Conservation (phyloP, 768 basidiomycete species). For the Galerina sulciceps region DNA sequence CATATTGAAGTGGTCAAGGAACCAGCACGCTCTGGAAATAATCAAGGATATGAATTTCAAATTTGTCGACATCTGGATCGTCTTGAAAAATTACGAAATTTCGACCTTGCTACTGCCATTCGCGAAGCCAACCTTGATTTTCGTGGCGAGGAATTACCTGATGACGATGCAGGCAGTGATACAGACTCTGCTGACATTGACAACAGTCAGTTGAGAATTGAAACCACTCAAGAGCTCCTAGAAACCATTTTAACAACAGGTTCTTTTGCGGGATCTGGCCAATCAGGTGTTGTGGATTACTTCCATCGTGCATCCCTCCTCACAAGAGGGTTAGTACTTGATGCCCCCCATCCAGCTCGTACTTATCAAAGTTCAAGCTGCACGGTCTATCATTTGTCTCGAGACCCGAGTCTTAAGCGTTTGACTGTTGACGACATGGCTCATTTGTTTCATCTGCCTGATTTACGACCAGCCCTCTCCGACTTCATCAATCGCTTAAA, state of each 20-base stretch:
- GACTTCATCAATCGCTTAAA: conserved; percentile 23
- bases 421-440: conserved; percentile 26
- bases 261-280: too few species aligned
- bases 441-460: conserved; percentile 23
- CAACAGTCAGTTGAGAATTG: too few species aligned
- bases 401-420: conserved; percentile 16
- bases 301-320: not conserved
- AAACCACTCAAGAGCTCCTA: too few species aligned
- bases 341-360: too few species aligned
- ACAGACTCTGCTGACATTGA: too few species aligned
- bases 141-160: too few species aligned
- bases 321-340: too few species aligned
- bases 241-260: too few species aligned
- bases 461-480: conserved; percentile 29
- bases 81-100: conserved; percentile 29
- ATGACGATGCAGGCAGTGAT: too few species aligned
- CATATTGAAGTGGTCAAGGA: conserved; percentile 37
- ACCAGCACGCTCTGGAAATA: conserved; percentile 32
- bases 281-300: not conserved
- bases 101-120: conserved; percentile 30
- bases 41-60: conserved; percentile 35
- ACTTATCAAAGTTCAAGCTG: conserved; percentile 2
- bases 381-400: conserved; percentile 26
- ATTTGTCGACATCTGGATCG: conserved; percentile 36
- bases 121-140: conserved; percentile 8